Percentiles rank a stretch among this genome's conserved stretches.
Evolutionary conservation across 768 basidiomycete genomes (phyloP).

Genomic region (Gyrodon lividus): DNA sequence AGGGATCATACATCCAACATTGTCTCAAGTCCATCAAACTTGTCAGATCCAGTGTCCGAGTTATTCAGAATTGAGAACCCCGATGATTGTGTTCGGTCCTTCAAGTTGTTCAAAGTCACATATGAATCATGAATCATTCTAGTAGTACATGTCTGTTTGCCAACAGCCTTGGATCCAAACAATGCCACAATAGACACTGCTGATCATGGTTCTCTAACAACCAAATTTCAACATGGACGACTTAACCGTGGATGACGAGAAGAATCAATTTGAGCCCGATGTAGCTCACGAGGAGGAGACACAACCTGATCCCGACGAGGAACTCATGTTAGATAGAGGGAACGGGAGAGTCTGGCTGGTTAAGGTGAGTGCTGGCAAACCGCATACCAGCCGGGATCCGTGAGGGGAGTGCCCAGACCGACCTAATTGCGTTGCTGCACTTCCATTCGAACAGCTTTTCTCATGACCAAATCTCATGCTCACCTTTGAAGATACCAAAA

Average conservation of each 20-base stretch:
- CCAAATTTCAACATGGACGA: slow-evolving; percentile 31
- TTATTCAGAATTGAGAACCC: too few relatives aligned
- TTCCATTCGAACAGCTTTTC: neutral
- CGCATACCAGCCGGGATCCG: too few relatives aligned
- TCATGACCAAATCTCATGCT: slow-evolving; percentile 3
- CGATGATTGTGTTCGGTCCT: too few relatives aligned
- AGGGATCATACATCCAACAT: too few relatives aligned
- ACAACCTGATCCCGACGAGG: slow-evolving; percentile 79
- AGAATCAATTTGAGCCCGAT: slow-evolving; percentile 68
- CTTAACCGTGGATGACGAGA: slow-evolving; percentile 53
- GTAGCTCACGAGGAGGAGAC: slow-evolving; percentile 52
- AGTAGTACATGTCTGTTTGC: neutral
- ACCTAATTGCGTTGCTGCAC: neutral
- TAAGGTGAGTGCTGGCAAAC: slow-evolving; percentile 52
- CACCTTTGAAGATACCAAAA: slow-evolving; percentile 66
- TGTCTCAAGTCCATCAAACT: too few relatives aligned
- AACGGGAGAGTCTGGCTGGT: slow-evolving; percentile 82
- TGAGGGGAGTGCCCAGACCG: neutral
- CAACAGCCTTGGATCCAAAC: neutral
- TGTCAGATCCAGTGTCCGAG: too few relatives aligned
- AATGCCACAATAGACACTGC: neutral
- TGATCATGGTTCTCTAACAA: neutral
- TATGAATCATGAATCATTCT: too few relatives aligned
- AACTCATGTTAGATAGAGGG: slow-evolving; percentile 74
- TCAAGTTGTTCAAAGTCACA: too few relatives aligned